These are phyloP conservation scores for Stylonectria norvegica DNA, from an alignment of 2,329 filamentous ascomycete species.

Conservation along the genomic window DNA sequence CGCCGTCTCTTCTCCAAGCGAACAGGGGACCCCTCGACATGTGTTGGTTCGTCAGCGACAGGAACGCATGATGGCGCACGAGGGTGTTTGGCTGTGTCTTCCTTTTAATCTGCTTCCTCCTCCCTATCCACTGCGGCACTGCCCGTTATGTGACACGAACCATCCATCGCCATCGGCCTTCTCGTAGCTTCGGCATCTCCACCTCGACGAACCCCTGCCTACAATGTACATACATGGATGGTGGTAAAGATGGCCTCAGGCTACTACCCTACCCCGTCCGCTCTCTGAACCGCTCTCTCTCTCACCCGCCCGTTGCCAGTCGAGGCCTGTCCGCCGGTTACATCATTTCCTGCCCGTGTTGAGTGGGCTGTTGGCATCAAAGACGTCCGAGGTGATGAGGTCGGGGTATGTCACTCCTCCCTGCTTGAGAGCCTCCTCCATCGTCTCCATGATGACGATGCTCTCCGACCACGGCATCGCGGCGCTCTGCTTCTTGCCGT, in stretches of 20 bases:
- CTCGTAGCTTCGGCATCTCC: conserved; percentile 17
- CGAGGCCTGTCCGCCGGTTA: neutral
- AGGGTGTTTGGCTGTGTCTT: conserved; percentile 5
- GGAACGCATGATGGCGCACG: too few relatives aligned
- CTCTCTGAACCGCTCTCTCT: too few relatives aligned
- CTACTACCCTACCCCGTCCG: too few relatives aligned
- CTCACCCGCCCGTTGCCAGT: too few relatives aligned
- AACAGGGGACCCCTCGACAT: neutral
- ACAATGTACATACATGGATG: too few relatives aligned
- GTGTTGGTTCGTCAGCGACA: conserved; percentile 4
- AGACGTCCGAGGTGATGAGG: conserved; percentile 55
- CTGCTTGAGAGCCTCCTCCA: conserved; percentile 54
- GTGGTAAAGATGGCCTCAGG: too few relatives aligned
- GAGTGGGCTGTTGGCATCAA: conserved; percentile 57
- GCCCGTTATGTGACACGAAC: conserved; percentile 25
- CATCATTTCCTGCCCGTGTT: conserved; percentile 49
- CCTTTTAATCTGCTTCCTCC: conserved; percentile 6
- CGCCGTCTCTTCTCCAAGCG: conserved; percentile 10
- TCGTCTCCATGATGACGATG: conserved; percentile 76
- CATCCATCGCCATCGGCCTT: conserved; percentile 17
- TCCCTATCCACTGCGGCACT: conserved; percentile 9
- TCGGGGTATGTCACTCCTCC: conserved; percentile 53
- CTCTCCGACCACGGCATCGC: conserved; percentile 72
- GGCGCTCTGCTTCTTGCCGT: conserved; percentile 73
- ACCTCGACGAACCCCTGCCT: conserved; percentile 9